phyloP scores from a whole-genome alignment of 805 yeast species.

The Starmerella potacharoeniae region DNA sequence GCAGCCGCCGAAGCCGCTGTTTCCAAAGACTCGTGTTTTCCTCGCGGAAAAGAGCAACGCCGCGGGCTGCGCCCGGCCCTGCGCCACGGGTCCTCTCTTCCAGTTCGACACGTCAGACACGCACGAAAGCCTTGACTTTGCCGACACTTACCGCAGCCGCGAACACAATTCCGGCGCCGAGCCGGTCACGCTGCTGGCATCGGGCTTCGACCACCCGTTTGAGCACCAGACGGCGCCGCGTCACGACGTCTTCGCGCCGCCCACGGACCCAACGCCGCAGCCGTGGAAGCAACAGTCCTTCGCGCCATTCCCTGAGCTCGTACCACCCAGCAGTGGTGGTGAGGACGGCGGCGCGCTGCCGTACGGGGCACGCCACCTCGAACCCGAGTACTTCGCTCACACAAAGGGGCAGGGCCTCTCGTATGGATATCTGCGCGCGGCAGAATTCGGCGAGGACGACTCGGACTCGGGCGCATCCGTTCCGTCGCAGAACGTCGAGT shows the following conservation, averaged over 20 bases:
- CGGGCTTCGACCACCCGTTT: neutral
- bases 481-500: neutral
- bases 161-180: neutral
- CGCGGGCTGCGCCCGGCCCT: constrained; percentile 7
- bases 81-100: constrained; percentile 10
- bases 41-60: constrained; percentile 4
- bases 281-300: neutral
- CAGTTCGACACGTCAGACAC: constrained; percentile 5
- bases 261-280: neutral
- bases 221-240: neutral
- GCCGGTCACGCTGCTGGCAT: neutral
- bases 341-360: neutral
- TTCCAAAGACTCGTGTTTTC: constrained; percentile 5
- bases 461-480: constrained; percentile 1
- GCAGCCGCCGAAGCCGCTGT: neutral
- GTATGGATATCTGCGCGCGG: neutral
- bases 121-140: neutral
- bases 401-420: neutral
- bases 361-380: neutral
- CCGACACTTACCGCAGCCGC: neutral
- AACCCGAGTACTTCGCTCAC: neutral
- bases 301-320: too few relatives aligned
- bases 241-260: neutral
- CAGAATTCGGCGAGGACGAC: neutral
- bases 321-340: too few relatives aligned